These are phyloP conservation scores for Solanum hybrid DNA, from an alignment of 305 asterid species.

Conservation along the genomic window DNA sequence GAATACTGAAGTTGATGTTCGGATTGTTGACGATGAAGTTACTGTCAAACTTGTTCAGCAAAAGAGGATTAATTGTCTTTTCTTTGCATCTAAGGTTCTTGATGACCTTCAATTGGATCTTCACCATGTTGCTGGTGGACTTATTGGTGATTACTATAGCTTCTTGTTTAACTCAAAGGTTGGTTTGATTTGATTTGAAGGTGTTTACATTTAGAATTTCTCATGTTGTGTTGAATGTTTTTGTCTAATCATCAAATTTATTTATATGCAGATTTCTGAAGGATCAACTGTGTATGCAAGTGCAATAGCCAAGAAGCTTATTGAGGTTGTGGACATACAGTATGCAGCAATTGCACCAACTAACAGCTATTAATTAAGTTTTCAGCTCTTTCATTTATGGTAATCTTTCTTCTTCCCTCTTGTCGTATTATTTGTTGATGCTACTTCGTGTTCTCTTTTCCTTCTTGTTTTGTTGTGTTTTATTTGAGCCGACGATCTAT, in stretches of 20 bases:
- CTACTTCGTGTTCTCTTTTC: background rate
- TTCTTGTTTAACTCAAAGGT: constrained; percentile 85
- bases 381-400: background rate
- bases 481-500: background rate
- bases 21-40: constrained; percentile 76
- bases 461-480: background rate
- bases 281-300: constrained; percentile 85
- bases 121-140: constrained; percentile 93
- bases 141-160: constrained; percentile 79
- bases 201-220: background rate
- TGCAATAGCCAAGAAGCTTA: constrained; percentile 81
- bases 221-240: background rate
- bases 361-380: constrained; percentile 25
- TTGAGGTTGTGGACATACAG: constrained; percentile 72
- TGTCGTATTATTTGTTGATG: background rate
- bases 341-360: constrained; percentile 54
- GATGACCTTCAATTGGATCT: constrained; percentile 85
- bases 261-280: constrained; percentile 60
- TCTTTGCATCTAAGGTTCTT: constrained; percentile 63
- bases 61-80: constrained; percentile 69
- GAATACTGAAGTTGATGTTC: constrained; percentile 78
- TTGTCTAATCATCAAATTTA: background rate
- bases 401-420: background rate
- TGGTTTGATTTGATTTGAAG: background rate
- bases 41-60: constrained; percentile 85